Evolutionary conservation across 345 rosid species (phyloP), one percentile per base, ranked within the genome.

Genomic region (Aethionema arabicum): DNA sequence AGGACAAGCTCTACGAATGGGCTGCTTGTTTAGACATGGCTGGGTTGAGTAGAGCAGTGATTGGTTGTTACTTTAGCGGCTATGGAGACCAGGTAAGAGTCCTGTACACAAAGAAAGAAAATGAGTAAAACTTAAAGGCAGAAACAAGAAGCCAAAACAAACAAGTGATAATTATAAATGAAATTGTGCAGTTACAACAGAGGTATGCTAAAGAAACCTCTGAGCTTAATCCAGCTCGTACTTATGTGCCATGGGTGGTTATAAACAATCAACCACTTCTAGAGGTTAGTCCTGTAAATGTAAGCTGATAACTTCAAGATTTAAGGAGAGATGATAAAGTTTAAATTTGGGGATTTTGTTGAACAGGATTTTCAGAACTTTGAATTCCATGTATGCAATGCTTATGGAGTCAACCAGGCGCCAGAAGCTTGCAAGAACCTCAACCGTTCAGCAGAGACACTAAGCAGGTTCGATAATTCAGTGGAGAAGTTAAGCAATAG

Each of bases 201-300:
- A 56, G 61, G 43, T 70, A 80, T 68, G 84, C 84, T 1, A 66
- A 56, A 5, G 87, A 84, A 68, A 86, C 90, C 31, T 61, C 74
- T 32, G 58, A 65, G 64, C 87, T 86, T 11, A 43, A 69, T 68
- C 95, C 95, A 45, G 58, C 83, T 0, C 87, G 82, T 47, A 70
- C 70, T 69, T 82, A 76, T 71, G 90, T 86, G 6, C 90, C 93
- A 21, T 84, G 90, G 87, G 76, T 86, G 55, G 76, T 82, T 47
- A 85, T 86, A 39, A 76, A 86, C 50, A 73, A 74, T 51, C 83
- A 79, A 65, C 83, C 84, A 39, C 79, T 86, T 15, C 63, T 64
- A 61, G 80, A 82, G 79, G 82, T 82, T 52, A 65, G 52, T 59
- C 15, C 6, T 13, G 41, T 12, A 50, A 16, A 36, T 42, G 27